Percentiles rank a stretch among this genome's conserved stretches.
Evolutionary conservation across 2,329 filamentous ascomycete genomes (phyloP).

Genomic region (Basipetospora chlamydospora): DNA sequence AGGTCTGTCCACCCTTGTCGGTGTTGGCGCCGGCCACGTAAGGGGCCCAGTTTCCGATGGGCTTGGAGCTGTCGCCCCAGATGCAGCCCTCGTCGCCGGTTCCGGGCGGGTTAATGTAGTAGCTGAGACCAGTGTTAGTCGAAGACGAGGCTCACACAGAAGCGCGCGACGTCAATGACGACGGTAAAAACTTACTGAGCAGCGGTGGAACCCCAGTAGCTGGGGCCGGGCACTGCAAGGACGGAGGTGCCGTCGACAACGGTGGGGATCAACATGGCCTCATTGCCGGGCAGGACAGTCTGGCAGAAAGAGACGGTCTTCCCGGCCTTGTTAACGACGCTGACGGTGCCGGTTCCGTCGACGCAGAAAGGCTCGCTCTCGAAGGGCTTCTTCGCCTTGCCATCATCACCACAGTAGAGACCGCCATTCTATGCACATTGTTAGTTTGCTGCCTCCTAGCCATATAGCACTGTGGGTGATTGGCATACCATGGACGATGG

Average conservation of each 20-base stretch:
- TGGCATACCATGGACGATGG: constrained; percentile 55
- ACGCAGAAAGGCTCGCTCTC: constrained; percentile 53
- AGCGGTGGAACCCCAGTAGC: constrained; percentile 58
- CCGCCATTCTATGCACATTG: constrained; percentile 42
- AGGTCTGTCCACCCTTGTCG: constrained; percentile 48
- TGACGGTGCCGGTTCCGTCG: constrained; percentile 49
- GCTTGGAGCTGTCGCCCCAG: constrained; percentile 50
- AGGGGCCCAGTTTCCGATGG: constrained; percentile 62
- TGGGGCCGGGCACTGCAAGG: constrained; percentile 54
- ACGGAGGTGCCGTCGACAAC: constrained; percentile 35
- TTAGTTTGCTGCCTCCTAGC: constrained; percentile 20
- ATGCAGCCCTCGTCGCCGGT: constrained; percentile 48
- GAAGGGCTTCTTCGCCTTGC: constrained; percentile 56
- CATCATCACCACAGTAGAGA: constrained; percentile 53
- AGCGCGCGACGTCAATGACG: too few relatives aligned
- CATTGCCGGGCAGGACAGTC: constrained; percentile 64
- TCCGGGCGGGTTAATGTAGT: constrained; percentile 66
- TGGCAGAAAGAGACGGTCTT: constrained; percentile 58
- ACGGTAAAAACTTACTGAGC: constrained; percentile 55
- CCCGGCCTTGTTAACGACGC: constrained; percentile 51
- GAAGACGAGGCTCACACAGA: too few relatives aligned
- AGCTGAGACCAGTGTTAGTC: constrained; percentile 27
- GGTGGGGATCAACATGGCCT: constrained; percentile 75
- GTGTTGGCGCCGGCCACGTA: constrained; percentile 67
- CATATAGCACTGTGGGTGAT: neutral